A percentile compares a stretch with the other conserved stretches of the same genome.
Evolutionary conservation across 805 yeast genomes (phyloP).

Genomic region (Zygoascus bituminiphila): DNA sequence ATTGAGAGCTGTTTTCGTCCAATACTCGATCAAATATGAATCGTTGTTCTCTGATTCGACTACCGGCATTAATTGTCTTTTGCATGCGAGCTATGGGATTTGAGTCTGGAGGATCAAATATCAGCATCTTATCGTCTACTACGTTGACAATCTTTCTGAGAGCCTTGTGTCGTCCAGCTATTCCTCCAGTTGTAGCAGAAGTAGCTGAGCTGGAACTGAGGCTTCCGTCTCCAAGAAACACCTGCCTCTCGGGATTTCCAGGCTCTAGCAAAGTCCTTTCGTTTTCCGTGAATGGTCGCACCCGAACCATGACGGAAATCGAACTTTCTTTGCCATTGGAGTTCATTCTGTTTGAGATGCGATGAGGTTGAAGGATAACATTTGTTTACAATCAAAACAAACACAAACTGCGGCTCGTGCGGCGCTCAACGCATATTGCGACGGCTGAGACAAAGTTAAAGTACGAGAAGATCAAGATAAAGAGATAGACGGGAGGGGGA

Average conservation of each 20-base stretch:
- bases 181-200: conserved; percentile 15
- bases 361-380: background rate
- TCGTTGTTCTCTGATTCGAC: conserved; percentile 57
- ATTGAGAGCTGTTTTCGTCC: conserved; percentile 56
- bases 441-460: no score
- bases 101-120: conserved; percentile 75
- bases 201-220: conserved; percentile 26
- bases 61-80: conserved; percentile 20
- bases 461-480: no score
- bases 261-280: conserved; percentile 45
- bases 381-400: background rate
- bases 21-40: conserved; percentile 78
- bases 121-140: conserved; percentile 76
- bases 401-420: background rate
- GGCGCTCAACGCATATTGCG: no score
- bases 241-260: conserved; percentile 31
- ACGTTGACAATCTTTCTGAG: conserved; percentile 66
- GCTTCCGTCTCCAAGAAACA: conserved; percentile 50
- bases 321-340: conserved; percentile 18
- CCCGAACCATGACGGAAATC: conserved; percentile 42
- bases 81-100: conserved; percentile 53
- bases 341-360: conserved; percentile 3
- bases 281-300: conserved; percentile 65
- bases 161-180: conserved; percentile 30
- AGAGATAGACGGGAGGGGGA: no score